Evolutionary conservation across 176 grass and related monocot genomes (phyloP), one percentile per base, ranked within the genome.

Genomic region (Echinochloa phyllopogon): DNA sequence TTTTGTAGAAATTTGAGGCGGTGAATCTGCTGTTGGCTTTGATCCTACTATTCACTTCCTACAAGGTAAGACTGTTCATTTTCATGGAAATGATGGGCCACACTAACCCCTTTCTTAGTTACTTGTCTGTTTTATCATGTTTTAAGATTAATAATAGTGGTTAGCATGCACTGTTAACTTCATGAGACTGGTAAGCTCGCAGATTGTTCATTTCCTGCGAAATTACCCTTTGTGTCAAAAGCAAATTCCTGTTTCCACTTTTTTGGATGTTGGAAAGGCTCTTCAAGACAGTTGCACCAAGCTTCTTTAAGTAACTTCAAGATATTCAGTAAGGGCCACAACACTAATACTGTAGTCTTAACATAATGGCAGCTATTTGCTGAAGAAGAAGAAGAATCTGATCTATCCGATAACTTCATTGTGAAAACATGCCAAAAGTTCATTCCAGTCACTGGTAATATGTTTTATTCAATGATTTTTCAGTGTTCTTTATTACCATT

Each of bases 321-420:
- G 45, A 27, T 38, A 73, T 67, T 67, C 10, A 74, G 21, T 59
- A 41, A 61, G 79, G 39, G 58, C 38, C 24, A 79, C 65, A 3
- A 20, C 67, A 56, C 56, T 88, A 29, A 86, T 68, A 65, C 52
- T 25, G 10, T 55, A 56, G 64, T 81, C 43, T 81, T 85, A 62
- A 78, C 49, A 72, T 60, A 55, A 77, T 88, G 74, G 71, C 91
- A 99, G 96, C 57, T 99, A 72, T 96, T 99, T 94, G 75, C 91
- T 92, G 59, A 78, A 74, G 87, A 94, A 75, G 93, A 94, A 33
- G 91, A 91, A 14, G 93, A 99, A 76, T 90, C 93, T 74, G 96
- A 99, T 85, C 87, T 99, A 69, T 87, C 93, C 51, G 89, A 96
- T 56, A 99, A 99, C 81, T 99, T 99, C 87, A 96, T 99, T 88